These are phyloP conservation scores for Mucor mucedo DNA, from an alignment of 371 early-diverging fungal species.

Conservation along the genomic window DNA sequence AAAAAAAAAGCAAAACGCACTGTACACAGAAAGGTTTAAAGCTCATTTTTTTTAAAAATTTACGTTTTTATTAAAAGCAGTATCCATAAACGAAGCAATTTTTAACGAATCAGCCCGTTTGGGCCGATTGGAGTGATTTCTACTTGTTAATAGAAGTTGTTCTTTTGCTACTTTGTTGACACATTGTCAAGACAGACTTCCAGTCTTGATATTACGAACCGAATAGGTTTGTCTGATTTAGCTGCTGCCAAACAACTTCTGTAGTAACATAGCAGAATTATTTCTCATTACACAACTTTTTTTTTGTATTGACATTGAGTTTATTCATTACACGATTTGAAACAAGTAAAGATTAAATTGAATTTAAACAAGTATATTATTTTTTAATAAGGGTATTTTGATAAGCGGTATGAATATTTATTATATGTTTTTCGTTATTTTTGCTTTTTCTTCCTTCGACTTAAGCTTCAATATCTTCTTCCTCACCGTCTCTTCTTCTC, in stretches of 20 bases:
- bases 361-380: constrained; percentile 4
- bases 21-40: no score
- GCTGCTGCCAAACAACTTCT: constrained; percentile 17
- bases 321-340: neutral
- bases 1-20: no score
- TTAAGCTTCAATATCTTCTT: constrained; percentile 16
- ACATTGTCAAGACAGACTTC: constrained; percentile 23
- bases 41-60: no score
- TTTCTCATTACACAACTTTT: constrained; percentile 11
- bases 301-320: no score
- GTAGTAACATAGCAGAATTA: constrained; percentile 13
- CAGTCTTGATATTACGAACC: constrained; percentile 17
- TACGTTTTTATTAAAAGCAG: no score
- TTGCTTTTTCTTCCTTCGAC: constrained; percentile 21
- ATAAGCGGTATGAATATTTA: constrained; percentile 24
- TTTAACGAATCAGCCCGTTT: no score
- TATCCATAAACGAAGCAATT: no score
- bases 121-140: no score
- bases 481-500: constrained; percentile 10
- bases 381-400: constrained; percentile 19
- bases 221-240: constrained; percentile 15
- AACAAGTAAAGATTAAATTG: constrained; percentile 19
- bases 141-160: no score
- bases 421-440: constrained; percentile 22
- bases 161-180: constrained; percentile 23